Evolutionary conservation across 441 rosid genomes (phyloP), one percentile per base, ranked within the genome.

Genomic region (Manihot esculenta): DNA sequence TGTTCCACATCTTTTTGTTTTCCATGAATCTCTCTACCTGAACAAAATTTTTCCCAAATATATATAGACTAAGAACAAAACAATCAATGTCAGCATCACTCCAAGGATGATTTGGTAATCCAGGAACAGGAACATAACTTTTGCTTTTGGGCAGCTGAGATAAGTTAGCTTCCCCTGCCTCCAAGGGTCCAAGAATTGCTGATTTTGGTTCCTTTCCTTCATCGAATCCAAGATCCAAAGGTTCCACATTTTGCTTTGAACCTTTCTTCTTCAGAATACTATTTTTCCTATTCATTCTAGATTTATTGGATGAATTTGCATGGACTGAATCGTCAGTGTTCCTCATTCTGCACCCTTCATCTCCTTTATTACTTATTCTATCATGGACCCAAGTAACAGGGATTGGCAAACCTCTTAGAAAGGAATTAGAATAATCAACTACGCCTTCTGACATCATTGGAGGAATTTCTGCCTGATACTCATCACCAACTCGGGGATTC

Each of bases 61-160:
- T 80, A 73, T 88, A 89, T 23, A 92, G 78, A 49, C 89, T 91
- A 81, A 89, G 92, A 70, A 87, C 82, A 74, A 92, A 88, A 74
- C 78, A 57, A 68, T 80, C 85, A 59, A 69, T 82, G 64, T 91
- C 90, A 58, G 74, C 69, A 57, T 81, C 86, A 14, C 67, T 80
- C 97, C 95, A 91, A 41, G 83, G 69, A 50, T 50, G 78, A 55
- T 64, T 47, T 3, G 65, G 57, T 56, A 56, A 64, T 51, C 74
- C 88, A 38, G 92, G 97, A 82, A 85, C 70, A 15, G 76, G 86
- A 64, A 57, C 76, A 68, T 63, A 77, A 68, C 50, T 56, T 44
- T 30, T 65, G 33, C 68, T 48, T 70, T 63, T 64, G 44, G 24
- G 56, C 33, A 38, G 72, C 60, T 42, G 72, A 59, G 42, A 64